Evolutionary conservation across 495 filamentous ascomycete genomes (phyloP).

Genomic region (Xylaria flabelliformis): DNA sequence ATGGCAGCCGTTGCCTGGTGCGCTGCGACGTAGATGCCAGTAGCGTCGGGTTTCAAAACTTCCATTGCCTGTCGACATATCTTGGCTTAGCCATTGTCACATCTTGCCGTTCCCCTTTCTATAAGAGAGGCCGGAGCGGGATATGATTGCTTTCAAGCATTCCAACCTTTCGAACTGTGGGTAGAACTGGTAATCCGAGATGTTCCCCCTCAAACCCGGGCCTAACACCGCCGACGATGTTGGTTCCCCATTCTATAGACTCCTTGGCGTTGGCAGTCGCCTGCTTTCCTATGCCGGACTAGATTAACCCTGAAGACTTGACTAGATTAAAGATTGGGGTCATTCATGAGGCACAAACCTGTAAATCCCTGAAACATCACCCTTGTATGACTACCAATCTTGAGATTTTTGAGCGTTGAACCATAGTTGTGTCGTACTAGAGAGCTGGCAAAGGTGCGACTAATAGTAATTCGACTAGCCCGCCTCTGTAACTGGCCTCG

Average conservation of each 20-base stretch:
- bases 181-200: slow-evolving; percentile 78
- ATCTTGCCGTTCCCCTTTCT: neutral
- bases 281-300: slow-evolving; percentile 45
- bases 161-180: slow-evolving; percentile 68
- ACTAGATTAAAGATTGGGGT: neutral
- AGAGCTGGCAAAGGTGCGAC: slow-evolving; percentile 21
- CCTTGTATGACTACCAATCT: slow-evolving; percentile 76
- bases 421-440: slow-evolving; percentile 43
- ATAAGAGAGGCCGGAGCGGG: neutral
- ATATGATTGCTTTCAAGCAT: neutral
- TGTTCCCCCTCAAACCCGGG: slow-evolving; percentile 80
- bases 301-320: neutral
- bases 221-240: slow-evolving; percentile 85
- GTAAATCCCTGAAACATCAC: slow-evolving; percentile 94
- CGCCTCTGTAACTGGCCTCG: slow-evolving; percentile 2
- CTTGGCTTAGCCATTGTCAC: slow-evolving; percentile 13
- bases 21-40: slow-evolving; percentile 85
- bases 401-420: slow-evolving; percentile 76
- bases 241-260: slow-evolving; percentile 83
- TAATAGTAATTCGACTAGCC: neutral
- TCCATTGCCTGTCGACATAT: slow-evolving; percentile 66
- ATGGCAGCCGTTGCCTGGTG: slow-evolving; percentile 78
- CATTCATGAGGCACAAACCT: slow-evolving; percentile 50
- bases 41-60: slow-evolving; percentile 79
- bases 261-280: slow-evolving; percentile 86